Evolutionary conservation across 2,329 filamentous ascomycete genomes (phyloP), one percentile per base, ranked within the genome.

Genomic region (Aulographum hederae): DNA sequence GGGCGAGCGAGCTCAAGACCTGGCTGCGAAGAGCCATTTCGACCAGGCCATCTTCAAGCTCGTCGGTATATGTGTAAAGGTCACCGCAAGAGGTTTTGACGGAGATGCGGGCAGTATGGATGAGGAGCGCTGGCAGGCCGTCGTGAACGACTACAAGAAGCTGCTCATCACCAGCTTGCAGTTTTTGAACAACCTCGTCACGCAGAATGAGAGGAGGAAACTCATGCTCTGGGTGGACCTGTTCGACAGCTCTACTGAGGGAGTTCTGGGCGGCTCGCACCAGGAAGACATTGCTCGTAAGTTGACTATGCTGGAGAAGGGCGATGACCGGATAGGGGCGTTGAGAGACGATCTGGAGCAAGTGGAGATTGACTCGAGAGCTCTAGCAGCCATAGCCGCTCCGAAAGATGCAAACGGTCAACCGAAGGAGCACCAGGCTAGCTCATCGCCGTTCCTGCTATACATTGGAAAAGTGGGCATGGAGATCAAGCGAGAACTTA

Each of bases 121-220:
- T 35, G 67, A 75, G 47, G 67, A 73, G 15, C 67, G 67, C 40
- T 74, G 69, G 69, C 68, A 73, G 50, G 65, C 63, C 48, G 67
- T 73, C 33, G 67, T 74, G 38, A 72, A 70, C 43, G 62, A 68
- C 3, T 74, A 72, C 51, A 74, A 76, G 51, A 69, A 70, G 41
- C 54, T 75, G 13, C 55, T 75, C 42, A 73, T 74, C 34, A 73
- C 69, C 3, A 69, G 67, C 38, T 55, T 76, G n/a, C 71, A 75
- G 44, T 73, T 73, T 39, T 50, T 75, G 34, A 72, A 75, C 50
- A 75, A 75, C 39, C 62, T 74, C 30, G 68, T 73, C 29, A 69
- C 70, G 44, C 64, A 70, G 37, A 76, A 76, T 40, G 70, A 76
- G 48, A 61, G 69, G 36, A 57, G 69, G 25, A 75, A 76, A 43